Evolutionary conservation across 2,329 filamentous ascomycete genomes (phyloP), one percentile per base, ranked within the genome.

Genomic region (Colletotrichum sojae): DNA sequence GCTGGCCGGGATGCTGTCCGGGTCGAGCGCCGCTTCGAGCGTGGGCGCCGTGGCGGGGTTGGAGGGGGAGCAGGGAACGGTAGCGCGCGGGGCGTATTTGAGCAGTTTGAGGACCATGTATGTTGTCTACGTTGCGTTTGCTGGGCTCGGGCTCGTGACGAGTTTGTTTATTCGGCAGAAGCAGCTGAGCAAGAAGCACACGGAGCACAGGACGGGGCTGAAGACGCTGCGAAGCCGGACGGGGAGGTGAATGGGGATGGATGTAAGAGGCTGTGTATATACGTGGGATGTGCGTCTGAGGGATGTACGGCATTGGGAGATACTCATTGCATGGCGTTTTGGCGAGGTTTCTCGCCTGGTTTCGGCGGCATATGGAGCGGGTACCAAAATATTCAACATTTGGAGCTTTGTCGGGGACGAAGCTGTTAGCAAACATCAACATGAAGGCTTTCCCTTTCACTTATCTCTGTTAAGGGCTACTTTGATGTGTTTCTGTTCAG

Each of bases 11-110:
- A 74, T 82, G 25, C 84, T 93, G 6, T 85, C 87, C 4, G 90
- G 90, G n/a, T 80, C 82, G 71, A 84, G 86, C 65, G 89, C 91
- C n/a, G 85, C 89, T 15, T 86, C 91, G 20, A 90, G 88, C 74
- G 87, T 91, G 1, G 82, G 85, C 20, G 74, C 88, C 10, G 86
- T 93, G 20, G 80, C 84, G n/a, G 72, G 75, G 0, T 80, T 93
- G 8, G 83, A 83, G 0, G 78, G 81, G 0, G 77, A 78, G 2
- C 81, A 88, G 56, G 84, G 79, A 2, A 72, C 73, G 10, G 74
- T 83, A 2, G 85, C 84, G 2, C 79, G 82, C 39, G 75, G 73
- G 0, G 85, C 86, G 0, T 89, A 85, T 73, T 85, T 83, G 79
- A 78, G 78, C 48, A 83, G 84, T 58, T 72, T 90, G 70, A 80